Evolutionary conservation across 139 green algal genomes (phyloP), one percentile per base, ranked within the genome.

Genomic region (Edaphochlamys debaryana): DNA sequence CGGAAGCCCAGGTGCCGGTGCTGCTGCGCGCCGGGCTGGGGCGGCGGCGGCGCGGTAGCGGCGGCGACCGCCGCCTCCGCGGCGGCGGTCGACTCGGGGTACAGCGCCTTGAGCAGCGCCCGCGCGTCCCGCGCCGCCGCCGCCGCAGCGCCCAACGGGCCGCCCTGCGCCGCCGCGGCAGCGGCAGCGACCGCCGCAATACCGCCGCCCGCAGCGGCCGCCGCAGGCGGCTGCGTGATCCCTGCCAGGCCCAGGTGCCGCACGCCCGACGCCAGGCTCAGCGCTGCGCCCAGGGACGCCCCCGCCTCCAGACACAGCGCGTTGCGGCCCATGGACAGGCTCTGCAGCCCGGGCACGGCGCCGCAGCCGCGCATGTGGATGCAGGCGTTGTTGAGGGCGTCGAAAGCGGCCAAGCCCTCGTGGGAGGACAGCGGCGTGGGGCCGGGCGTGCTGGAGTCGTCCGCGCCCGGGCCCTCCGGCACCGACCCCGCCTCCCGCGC

Each of bases 71-170:
- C 42, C 42, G 67, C 40, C 67, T 38, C 32, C 34, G 36, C 13
- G 36, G 17, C 22, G 8, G 64, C 27, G 36, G 17, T 17, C 37
- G 37, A 19, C 38, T 20, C 38, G 4, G 79, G 67, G 54, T 86
- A 83, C 66, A 86, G 77, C 36, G 25, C 27, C 17, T 48, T 48
- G 36, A 80, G 81, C 66, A 89, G 66, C 13, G 54, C 73, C 7
- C 80, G 36, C 17, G 69, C 75, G 27, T 80, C 60, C 22, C 79
- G 85, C 1, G 78, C 85, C 3, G 80, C 42, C 3, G 56, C 82
- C 11, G 79, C 85, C 0, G 73, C 72, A 2, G 36, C 72, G 23
- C 68, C 36, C 36, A 54, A 54, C 3, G 52, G 52, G 34, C 25
- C 85, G 62, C 38, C 79, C 71, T 40, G 45, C 63, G 66, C 56